These are phyloP conservation scores for Arthrobotrys entomopaga DNA, from an alignment of 2,329 filamentous ascomycete genomes.

Conservation along the genomic window DNA sequence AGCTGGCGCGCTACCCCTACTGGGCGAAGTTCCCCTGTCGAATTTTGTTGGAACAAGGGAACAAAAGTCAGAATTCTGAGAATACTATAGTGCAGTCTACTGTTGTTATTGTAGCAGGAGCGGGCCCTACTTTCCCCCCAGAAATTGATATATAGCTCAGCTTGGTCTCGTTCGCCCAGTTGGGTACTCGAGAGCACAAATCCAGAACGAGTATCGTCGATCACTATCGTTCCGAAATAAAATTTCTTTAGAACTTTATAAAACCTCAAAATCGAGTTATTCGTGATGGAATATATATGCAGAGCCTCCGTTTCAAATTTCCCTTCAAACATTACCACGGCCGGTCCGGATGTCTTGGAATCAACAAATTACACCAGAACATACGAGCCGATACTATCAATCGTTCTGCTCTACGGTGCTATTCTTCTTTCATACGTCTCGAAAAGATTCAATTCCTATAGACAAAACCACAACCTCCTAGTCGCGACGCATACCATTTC, in stretches of 20 bases:
- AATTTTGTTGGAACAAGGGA: background rate
- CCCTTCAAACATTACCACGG: conserved; percentile 9
- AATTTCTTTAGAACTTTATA: too few species aligned
- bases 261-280: too few species aligned
- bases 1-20: conserved; percentile 3
- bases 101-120: too few species aligned
- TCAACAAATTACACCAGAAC: conserved; percentile 11
- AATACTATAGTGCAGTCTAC: too few species aligned
- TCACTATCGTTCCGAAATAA: too few species aligned
- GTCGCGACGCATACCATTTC: conserved; percentile 16
- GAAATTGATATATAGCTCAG: too few species aligned
- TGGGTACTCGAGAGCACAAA: too few species aligned
- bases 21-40: background rate
- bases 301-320: background rate
- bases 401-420: conserved; percentile 18
- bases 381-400: conserved; percentile 29
- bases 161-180: too few species aligned
- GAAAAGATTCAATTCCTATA: conserved; percentile 29
- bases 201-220: too few species aligned
- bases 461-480: conserved; percentile 23
- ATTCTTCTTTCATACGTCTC: conserved; percentile 27
- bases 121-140: too few species aligned
- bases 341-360: background rate
- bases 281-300: background rate
- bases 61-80: too few species aligned